phyloP scores from a whole-genome alignment of 2,329 filamentous ascomycete species.

The Neofusicoccum umdonicola region DNA sequence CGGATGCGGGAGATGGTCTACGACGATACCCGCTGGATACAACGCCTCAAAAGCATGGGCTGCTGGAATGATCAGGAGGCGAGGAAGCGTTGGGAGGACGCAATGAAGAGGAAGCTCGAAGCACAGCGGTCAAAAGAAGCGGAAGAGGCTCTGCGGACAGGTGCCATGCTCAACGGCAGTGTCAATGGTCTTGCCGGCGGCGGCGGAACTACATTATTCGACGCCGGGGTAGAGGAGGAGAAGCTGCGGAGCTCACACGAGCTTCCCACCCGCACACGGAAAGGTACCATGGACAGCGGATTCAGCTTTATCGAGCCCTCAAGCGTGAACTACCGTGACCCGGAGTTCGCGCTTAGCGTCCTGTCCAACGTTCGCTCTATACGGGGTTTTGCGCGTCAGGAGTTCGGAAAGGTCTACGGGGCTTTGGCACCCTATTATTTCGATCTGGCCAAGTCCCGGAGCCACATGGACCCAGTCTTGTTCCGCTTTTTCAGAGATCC shows the following conservation, averaged over 20 bases:
- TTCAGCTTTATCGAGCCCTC: constrained; percentile 67
- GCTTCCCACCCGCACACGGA: constrained; percentile 21
- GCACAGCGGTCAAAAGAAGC: constrained; percentile 46
- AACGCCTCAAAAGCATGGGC: constrained; percentile 78
- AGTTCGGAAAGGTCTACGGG: constrained; percentile 89
- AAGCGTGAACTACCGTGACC: constrained; percentile 46
- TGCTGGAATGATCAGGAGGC: constrained; percentile 92
- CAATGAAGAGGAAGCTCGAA: constrained; percentile 57
- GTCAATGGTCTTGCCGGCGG: constrained; percentile 38
- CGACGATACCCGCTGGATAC: constrained; percentile 93
- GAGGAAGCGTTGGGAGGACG: constrained; percentile 73
- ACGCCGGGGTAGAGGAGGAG: constrained; percentile 67
- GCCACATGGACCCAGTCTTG: constrained; percentile 74
- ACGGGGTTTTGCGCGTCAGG: constrained; percentile 78
- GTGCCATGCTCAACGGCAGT: constrained; percentile 31
- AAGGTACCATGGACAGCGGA: constrained; percentile 58
- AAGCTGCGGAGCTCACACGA: constrained; percentile 44
- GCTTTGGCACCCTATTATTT: constrained; percentile 84
- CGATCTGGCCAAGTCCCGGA: constrained; percentile 71
- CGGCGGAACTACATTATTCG: constrained; percentile 62
- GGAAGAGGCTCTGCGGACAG: constrained; percentile 40
- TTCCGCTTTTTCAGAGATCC: constrained; percentile 87
- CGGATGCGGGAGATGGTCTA: constrained; percentile 98
- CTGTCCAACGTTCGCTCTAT: constrained; percentile 73
- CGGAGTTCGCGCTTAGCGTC: constrained; percentile 64